Evolutionary conservation across 1,139 yeast genomes (phyloP).

Genomic region (Yamadazyma conglobata): DNA sequence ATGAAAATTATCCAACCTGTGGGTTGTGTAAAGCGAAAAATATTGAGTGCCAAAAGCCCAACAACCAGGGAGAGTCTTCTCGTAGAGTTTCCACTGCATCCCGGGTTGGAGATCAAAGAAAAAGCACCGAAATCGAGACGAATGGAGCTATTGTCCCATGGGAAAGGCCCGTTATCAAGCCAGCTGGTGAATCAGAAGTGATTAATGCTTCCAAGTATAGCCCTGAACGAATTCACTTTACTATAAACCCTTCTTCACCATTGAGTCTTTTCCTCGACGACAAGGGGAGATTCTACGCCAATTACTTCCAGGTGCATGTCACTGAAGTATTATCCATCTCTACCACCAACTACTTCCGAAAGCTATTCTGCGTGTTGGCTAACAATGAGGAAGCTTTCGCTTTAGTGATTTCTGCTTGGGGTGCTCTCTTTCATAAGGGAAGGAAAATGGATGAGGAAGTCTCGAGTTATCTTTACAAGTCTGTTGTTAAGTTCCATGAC

Average conservation of each 20-base stretch:
- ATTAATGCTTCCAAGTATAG: no score
- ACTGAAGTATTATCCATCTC: conserved; percentile 21
- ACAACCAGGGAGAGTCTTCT: no score
- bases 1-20: conserved; percentile 25
- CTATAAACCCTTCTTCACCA: conserved; percentile 1
- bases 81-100: no score
- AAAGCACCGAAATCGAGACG: no score
- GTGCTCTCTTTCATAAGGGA: conserved; percentile 20
- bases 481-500: conserved; percentile 4
- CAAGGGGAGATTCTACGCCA: conserved; percentile 4
- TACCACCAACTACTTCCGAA: conserved; percentile 39
- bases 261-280: conserved; percentile 2
- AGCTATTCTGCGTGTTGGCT: conserved; percentile 41
- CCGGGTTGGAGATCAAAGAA: no score
- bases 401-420: conserved; percentile 47
- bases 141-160: no score
- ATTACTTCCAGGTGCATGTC: conserved; percentile 15
- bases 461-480: conserved; percentile 4
- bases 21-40: conserved; percentile 20
- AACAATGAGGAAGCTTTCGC: conserved; percentile 35
- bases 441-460: conserved; percentile 9
- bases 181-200: no score
- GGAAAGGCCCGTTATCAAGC: no score
- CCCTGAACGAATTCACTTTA: no score
- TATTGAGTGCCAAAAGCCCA: conserved; percentile 22